Conservation (phyloP, 352 stramenopile genomes). For the Pythium dissimile region DNA sequence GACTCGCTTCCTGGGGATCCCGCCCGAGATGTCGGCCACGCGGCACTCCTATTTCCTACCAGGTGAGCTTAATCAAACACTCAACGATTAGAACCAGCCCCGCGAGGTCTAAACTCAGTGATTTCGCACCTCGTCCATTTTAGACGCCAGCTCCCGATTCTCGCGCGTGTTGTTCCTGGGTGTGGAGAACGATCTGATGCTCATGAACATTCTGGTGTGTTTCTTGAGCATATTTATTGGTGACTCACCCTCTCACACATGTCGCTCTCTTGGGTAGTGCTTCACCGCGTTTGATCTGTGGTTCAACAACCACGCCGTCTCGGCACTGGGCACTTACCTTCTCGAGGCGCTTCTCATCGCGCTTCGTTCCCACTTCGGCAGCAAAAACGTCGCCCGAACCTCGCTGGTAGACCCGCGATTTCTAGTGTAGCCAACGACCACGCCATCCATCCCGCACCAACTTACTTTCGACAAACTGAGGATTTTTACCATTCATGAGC, state of each 20-base stretch:
- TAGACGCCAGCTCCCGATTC: conserved; percentile 58
- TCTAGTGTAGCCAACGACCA: conserved; percentile 42
- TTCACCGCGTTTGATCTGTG: conserved; percentile 69
- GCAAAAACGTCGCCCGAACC: conserved; percentile 44
- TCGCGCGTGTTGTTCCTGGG: conserved; percentile 63
- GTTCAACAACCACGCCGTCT: conserved; percentile 59
- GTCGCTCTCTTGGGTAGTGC: conserved; percentile 30
- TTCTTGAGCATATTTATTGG: neutral
- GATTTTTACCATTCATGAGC: too few species aligned
- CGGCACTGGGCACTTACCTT: conserved; percentile 57
- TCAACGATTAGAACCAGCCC: too few species aligned
- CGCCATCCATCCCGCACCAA: too few species aligned
- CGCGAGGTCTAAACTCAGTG: too few species aligned
- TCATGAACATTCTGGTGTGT: conserved; percentile 85
- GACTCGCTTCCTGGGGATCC: conserved; percentile 61
- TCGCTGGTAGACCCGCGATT: conserved; percentile 67
- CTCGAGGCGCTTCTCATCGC: conserved; percentile 39
- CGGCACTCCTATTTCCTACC: conserved; percentile 66
- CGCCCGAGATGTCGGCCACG: conserved; percentile 65
- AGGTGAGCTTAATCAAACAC: conserved; percentile 25
- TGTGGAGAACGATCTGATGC: conserved; percentile 84
- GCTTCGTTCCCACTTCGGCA: conserved; percentile 36
- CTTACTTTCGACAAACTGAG: too few species aligned
- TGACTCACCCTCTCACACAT: neutral
- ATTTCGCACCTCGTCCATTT: neutral